Conservation (phyloP, 2,329 filamentous ascomycete genomes). For the Aspergillus ibericus region DNA sequence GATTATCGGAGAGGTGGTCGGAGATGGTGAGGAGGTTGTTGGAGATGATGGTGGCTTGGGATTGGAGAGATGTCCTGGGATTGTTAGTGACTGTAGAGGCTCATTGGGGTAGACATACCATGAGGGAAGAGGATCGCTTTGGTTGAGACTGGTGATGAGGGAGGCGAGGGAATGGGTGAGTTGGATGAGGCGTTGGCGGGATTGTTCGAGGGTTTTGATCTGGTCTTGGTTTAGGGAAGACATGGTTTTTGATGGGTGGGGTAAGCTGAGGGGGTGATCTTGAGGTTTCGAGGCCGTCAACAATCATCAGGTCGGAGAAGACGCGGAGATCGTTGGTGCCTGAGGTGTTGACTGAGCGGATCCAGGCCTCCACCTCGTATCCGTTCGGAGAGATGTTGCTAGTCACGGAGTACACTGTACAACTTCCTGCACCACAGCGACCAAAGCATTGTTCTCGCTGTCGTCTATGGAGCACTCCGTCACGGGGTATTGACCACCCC, state of each 20-base stretch:
- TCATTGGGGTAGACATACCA: slow-evolving; percentile 52
- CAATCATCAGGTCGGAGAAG: not conserved
- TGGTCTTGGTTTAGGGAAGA: slow-evolving; percentile 42
- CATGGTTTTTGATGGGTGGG: slow-evolving; percentile 29
- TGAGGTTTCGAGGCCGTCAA: not conserved
- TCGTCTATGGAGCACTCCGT: too few relatives aligned
- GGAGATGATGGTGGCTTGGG: slow-evolving; percentile 69
- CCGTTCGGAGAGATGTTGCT: too few relatives aligned
- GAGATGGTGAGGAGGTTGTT: slow-evolving; percentile 68
- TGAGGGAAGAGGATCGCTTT: slow-evolving; percentile 65
- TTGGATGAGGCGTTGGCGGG: slow-evolving; percentile 66
- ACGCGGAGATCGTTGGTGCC: not conserved
- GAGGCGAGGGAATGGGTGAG: slow-evolving; percentile 68
- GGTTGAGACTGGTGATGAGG: slow-evolving; percentile 60
- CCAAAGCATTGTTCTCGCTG: not conserved
- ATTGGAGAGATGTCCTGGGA: slow-evolving; percentile 67
- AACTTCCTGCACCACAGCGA: not conserved
- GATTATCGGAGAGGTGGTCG: slow-evolving; percentile 63
- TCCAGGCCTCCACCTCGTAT: not conserved
- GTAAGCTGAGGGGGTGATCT: not conserved
- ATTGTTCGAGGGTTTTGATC: slow-evolving; percentile 67
- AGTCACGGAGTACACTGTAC: too few relatives aligned
- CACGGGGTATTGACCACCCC: not conserved
- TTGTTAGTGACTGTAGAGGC: not conserved
- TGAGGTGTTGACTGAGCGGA: not conserved